A percentile compares a stretch with the other conserved stretches of the same genome.
Evolutionary conservation across 805 yeast genomes (phyloP).

Genomic region (Blastobotrys americana): DNA sequence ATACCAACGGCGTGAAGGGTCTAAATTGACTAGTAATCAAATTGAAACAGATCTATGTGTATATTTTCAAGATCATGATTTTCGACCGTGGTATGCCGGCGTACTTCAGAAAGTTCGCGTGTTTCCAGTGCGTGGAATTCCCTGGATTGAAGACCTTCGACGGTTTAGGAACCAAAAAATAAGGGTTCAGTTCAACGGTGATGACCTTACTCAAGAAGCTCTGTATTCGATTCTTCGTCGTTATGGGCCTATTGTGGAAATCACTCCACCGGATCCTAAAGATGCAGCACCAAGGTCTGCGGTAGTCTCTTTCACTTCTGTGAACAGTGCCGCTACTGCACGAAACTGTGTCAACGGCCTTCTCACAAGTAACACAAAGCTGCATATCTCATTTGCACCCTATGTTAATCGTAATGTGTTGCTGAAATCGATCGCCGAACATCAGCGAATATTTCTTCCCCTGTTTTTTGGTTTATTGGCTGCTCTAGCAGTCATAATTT

Average conservation of each 20-base stretch:
- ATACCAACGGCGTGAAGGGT: constrained; percentile 38
- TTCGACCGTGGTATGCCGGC: constrained; percentile 24
- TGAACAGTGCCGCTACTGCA: constrained; percentile 73
- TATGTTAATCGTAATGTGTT: constrained; percentile 42
- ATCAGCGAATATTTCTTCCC: constrained; percentile 79
- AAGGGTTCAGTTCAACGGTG: constrained; percentile 69
- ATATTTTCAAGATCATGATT: constrained; percentile 29
- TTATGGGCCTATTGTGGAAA: constrained; percentile 78
- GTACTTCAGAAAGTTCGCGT: constrained; percentile 43
- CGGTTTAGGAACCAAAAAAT: constrained; percentile 62
- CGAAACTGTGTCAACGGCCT: constrained; percentile 86
- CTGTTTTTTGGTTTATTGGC: constrained; percentile 70
- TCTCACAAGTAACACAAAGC: constrained; percentile 43
- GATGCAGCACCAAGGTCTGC: constrained; percentile 45
- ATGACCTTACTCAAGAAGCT: constrained; percentile 68
- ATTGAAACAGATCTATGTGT: constrained; percentile 45
- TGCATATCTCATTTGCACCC: constrained; percentile 71
- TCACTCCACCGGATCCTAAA: constrained; percentile 45
- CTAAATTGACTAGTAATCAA: constrained; percentile 36
- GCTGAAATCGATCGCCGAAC: constrained; percentile 55
- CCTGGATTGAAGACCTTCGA: constrained; percentile 93
- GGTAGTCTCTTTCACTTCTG: constrained; percentile 45
- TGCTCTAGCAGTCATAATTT: constrained; percentile 72
- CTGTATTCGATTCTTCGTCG: constrained; percentile 75
- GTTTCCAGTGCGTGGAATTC: constrained; percentile 80